phyloP scores from a whole-genome alignment of 2,329 filamentous ascomycete species.

The Leptographium flavum region DNA sequence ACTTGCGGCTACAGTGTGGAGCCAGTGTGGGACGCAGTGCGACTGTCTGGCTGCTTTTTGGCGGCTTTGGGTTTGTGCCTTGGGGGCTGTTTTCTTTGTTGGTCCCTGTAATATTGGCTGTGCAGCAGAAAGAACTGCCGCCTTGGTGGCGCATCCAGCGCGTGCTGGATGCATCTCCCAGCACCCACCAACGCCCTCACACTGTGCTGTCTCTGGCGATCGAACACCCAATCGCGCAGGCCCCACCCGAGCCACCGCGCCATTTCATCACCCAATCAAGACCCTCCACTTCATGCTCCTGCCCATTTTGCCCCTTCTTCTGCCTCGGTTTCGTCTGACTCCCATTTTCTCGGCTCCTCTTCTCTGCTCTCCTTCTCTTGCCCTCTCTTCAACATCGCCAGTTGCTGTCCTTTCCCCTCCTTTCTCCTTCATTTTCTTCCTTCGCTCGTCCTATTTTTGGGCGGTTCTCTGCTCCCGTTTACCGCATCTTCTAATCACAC shows the following conservation, averaged over 20 bases:
- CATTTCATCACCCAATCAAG: constrained; percentile 1
- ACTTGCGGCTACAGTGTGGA: background rate
- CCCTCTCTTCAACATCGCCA: background rate
- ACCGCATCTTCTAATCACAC: constrained; percentile 1
- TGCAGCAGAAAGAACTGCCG: too few relatives aligned
- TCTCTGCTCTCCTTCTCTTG: background rate
- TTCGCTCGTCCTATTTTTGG: constrained; percentile 15
- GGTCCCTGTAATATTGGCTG: too few relatives aligned
- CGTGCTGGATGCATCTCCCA: too few relatives aligned
- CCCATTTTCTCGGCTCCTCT: too few relatives aligned
- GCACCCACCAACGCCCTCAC: too few relatives aligned
- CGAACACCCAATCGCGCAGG: background rate
- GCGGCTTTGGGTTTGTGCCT: too few relatives aligned
- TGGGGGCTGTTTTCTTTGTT: too few relatives aligned
- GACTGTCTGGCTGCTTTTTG: too few relatives aligned
- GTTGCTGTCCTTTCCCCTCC: constrained; percentile 1
- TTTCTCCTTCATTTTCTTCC: constrained; percentile 5
- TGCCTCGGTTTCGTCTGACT: background rate
- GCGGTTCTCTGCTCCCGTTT: constrained; percentile 1
- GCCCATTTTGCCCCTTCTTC: constrained; percentile 3
- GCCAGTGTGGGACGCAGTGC: background rate
- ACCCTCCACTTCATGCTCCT: background rate
- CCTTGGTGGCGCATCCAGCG: too few relatives aligned
- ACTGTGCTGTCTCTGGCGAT: background rate
- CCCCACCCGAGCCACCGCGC: constrained; percentile 1